Evolutionary conservation across 306 rosid species (phyloP), one percentile per base, ranked within the genome.

Genomic region (Calophaca sinica): DNA sequence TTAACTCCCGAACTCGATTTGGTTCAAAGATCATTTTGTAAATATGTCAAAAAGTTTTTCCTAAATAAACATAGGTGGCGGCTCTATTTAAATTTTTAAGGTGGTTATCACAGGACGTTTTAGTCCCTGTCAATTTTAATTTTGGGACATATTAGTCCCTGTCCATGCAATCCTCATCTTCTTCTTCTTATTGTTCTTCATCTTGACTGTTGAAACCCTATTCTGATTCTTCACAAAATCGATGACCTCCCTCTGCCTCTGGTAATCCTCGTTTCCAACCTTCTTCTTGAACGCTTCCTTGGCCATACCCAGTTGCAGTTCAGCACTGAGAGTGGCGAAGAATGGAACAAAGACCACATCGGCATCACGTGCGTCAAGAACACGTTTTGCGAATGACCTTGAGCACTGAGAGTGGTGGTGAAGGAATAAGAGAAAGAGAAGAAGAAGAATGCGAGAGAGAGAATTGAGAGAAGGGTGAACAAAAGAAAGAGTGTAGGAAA

Each of bases 291-390:
- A 92, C 44, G 59, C 86, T 11, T 87, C 92, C 67, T 89, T 92
- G 1, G 88, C 91, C 74, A 42, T 29, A 9, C 90, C 97, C 31
- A 94, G 85, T 80, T 94, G 96, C 87, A 92, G 48, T 80, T 92
- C 99, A 0, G 96, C 93, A 42, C 99, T 94, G 28, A 94, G 28
- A 3, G 96, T 94, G 7, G 93, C 92, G 32, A 94, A 94, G 72
- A 94, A 92, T 0, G 99, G 97, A 12, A 94, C 96, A 44, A 92
- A 94, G 13, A 94, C 70, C 14, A 94, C 90, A 71, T 94, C 96
- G 0, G 94, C 87, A 2, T 87, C 86, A 5, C 71, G 80, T 0
- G 70, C 82, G 7, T 73, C 64, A 28, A 63, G 74, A 67, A 94
- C 96, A 62, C 96, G 77, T 5, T 45, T 76, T 1, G 96, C 89